A percentile compares a stretch with the other conserved stretches of the same genome.
Conservation (phyloP, 495 filamentous ascomycete species). For the Neurospora terricola region DNA sequence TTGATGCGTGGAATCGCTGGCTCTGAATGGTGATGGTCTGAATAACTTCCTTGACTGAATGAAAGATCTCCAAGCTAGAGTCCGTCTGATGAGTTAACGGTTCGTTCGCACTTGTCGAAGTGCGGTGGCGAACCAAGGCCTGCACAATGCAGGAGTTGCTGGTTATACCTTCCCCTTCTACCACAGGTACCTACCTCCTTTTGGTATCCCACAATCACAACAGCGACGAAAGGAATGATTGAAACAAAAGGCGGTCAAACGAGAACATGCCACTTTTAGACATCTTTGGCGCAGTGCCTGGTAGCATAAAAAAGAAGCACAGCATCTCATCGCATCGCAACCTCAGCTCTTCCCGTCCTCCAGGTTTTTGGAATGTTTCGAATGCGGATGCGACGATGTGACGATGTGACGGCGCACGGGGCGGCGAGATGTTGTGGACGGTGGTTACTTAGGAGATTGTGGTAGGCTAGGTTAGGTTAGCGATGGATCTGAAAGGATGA, state of each 20-base stretch:
- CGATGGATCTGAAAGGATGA: not conserved
- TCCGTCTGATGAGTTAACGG: not conserved
- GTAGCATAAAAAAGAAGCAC: not conserved
- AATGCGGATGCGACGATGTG: not conserved
- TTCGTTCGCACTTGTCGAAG: not conserved
- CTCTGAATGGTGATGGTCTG: too few relatives aligned
- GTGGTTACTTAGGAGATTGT: not conserved
- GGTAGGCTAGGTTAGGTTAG: not conserved
- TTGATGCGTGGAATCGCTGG: not conserved
- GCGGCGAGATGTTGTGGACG: not conserved
- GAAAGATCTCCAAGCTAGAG: too few relatives aligned
- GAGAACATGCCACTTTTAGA: not conserved
- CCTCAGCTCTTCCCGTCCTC: not conserved
- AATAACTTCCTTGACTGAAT: too few relatives aligned
- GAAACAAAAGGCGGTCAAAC: not conserved
- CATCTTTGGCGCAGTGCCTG: not conserved
- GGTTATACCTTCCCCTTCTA: not conserved
- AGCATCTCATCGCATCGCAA: not conserved
- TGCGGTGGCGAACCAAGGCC: not conserved
- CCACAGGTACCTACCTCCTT: not conserved
- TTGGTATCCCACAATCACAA: not conserved
- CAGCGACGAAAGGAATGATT: not conserved
- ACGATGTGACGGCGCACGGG: not conserved
- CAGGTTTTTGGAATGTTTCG: not conserved
- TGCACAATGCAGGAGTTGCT: not conserved